Evolutionary conservation across 2,329 filamentous ascomycete species (phyloP).

Genomic region (Zarea fungicola): DNA sequence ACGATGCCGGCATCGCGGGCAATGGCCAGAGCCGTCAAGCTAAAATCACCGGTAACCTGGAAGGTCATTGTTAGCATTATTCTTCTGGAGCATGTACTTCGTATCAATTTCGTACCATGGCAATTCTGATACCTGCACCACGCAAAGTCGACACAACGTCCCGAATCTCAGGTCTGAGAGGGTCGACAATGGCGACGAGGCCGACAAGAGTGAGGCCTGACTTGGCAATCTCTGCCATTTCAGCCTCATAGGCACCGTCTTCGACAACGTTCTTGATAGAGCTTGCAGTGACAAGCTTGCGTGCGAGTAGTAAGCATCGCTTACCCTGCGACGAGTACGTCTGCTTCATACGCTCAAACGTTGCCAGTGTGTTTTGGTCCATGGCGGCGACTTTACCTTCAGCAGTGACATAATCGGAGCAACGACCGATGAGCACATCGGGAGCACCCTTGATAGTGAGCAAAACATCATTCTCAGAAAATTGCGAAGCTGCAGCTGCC

Average conservation of each 20-base stretch:
- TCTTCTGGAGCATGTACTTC: not conserved
- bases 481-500: conserved; percentile 27
- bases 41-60: conserved; percentile 69
- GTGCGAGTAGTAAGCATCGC: conserved; percentile 61
- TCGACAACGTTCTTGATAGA: conserved; percentile 35
- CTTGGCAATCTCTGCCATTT: conserved; percentile 48
- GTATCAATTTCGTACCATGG: conserved; percentile 58
- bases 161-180: conserved; percentile 67
- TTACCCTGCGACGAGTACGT: conserved; percentile 64
- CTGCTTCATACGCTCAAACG: conserved; percentile 58
- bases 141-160: conserved; percentile 61
- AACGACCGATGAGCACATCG: conserved; percentile 64
- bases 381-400: conserved; percentile 51
- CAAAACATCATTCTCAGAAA: conserved; percentile 38
- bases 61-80: not conserved
- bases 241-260: conserved; percentile 45
- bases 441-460: conserved; percentile 77
- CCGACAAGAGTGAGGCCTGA: conserved; percentile 64
- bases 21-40: conserved; percentile 68
- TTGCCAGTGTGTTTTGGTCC: conserved; percentile 35
- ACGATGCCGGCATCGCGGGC: conserved; percentile 69
- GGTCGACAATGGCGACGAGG: conserved; percentile 73
- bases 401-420: conserved; percentile 50
- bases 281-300: conserved; percentile 46
- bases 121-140: conserved; percentile 66